These are phyloP conservation scores for Nemania sp. DNA, from an alignment of 2,329 filamentous ascomycete species.

Conservation along the genomic window DNA sequence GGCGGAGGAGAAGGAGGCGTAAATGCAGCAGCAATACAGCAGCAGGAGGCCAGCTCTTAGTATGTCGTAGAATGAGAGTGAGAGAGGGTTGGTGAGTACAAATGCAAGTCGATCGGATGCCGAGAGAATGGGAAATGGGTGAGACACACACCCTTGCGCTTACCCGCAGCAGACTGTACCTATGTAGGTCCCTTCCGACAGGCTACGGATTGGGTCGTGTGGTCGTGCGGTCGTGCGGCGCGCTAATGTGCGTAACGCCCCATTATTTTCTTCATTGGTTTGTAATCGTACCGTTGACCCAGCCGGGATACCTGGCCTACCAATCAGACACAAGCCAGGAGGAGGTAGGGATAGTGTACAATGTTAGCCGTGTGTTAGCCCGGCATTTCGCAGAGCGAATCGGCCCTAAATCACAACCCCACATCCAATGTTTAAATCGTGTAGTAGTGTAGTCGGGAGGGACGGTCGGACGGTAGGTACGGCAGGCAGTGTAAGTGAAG, in stretches of 20 bases:
- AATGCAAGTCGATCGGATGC: neutral
- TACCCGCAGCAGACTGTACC: neutral
- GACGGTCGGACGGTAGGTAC: too few relatives aligned
- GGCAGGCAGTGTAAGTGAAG: too few relatives aligned
- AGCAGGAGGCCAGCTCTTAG: conserved; percentile 29
- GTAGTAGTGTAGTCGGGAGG: too few relatives aligned
- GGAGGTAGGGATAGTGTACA: neutral
- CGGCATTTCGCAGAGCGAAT: conserved; percentile 7
- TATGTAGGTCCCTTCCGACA: too few relatives aligned
- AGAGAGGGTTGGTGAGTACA: neutral
- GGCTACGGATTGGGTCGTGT: too few relatives aligned
- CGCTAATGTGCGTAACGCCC: neutral
- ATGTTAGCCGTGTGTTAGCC: neutral
- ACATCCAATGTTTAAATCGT: neutral
- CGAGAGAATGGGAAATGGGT: neutral
- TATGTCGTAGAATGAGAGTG: neutral
- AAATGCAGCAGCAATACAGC: too few relatives aligned
- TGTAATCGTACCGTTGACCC: conserved; percentile 22
- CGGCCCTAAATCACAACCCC: neutral
- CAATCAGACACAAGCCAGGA: too few relatives aligned
- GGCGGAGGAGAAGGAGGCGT: too few relatives aligned
- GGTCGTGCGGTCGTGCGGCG: neutral
- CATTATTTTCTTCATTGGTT: conserved; percentile 13
- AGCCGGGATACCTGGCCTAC: too few relatives aligned
- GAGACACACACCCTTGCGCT: neutral